Percentiles rank a stretch among this genome's conserved stretches.
Conservation (phyloP, 2,329 filamentous ascomycete species). For the Paraconiothyrium brasiliense region DNA sequence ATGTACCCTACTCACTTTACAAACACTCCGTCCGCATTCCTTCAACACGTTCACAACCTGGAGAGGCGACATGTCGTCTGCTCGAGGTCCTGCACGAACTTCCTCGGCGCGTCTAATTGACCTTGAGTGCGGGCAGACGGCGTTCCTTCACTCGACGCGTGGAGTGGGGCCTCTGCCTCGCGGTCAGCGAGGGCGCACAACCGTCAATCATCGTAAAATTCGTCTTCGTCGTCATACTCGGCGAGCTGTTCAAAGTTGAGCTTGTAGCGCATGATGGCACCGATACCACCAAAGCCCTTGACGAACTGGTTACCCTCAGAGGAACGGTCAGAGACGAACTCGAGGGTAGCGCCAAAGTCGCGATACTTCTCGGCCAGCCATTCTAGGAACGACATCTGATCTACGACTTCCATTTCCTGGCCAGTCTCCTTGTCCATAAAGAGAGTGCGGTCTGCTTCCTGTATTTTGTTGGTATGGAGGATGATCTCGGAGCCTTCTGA, state of each 20-base stretch:
- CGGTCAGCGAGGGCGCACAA: slow-evolving; percentile 83
- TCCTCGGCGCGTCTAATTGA: slow-evolving; percentile 45
- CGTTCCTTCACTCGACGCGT: slow-evolving; percentile 63
- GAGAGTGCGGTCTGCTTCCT: slow-evolving; percentile 79
- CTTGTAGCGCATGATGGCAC: slow-evolving; percentile 97
- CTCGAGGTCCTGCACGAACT: slow-evolving; percentile 41
- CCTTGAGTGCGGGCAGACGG: slow-evolving; percentile 55
- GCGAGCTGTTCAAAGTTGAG: slow-evolving; percentile 99
- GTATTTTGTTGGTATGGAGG: slow-evolving; percentile 86
- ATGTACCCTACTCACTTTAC: slow-evolving; percentile 37
- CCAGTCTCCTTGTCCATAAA: slow-evolving; percentile 97
- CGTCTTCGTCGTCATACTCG: slow-evolving; percentile 83
- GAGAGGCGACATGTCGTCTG: slow-evolving; percentile 50
- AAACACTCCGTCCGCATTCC: slow-evolving; percentile 48
- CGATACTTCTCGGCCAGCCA: slow-evolving; percentile 99
- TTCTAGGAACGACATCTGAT: slow-evolving; percentile 94
- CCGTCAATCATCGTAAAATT: slow-evolving; percentile 96
- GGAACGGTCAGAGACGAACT: slow-evolving; percentile 97
- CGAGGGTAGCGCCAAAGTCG: slow-evolving; percentile 92
- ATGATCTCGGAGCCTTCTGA: slow-evolving; percentile 76
- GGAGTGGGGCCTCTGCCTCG: slow-evolving; percentile 82
- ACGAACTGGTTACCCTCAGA: slow-evolving; percentile 99
- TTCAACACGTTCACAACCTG: slow-evolving; percentile 48
- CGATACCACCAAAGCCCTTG: slow-evolving; percentile 98
- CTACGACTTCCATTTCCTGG: slow-evolving; percentile 94